These are phyloP conservation scores for Parascedosporium putredinis DNA, from an alignment of 2,329 filamentous ascomycete species.

Conservation along the genomic window DNA sequence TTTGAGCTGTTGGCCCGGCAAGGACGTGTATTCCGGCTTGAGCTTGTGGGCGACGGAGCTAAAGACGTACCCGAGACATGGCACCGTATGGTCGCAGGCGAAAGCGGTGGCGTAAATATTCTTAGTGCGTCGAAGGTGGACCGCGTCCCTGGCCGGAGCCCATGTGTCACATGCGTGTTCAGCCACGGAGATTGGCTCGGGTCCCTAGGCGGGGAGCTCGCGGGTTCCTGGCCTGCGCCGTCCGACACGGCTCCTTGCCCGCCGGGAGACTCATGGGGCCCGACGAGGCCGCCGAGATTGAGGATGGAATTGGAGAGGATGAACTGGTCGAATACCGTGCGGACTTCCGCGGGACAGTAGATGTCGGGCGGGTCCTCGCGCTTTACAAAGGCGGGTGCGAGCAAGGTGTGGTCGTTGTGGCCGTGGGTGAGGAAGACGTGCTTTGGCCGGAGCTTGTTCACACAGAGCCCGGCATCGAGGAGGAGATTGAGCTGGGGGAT, in stretches of 20 bases:
- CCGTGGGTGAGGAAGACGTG: conserved; percentile 41
- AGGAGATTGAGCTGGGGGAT: conserved; percentile 38
- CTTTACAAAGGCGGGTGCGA: conserved; percentile 31
- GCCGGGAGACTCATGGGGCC: conserved; percentile 4
- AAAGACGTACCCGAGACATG: conserved; percentile 38
- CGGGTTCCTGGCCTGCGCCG: conserved; percentile 9
- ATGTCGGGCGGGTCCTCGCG: conserved; percentile 34
- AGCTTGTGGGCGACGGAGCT: conserved; percentile 26
- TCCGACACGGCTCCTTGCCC: conserved; percentile 15
- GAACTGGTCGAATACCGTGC: conserved; percentile 27
- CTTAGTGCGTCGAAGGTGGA: conserved; percentile 24
- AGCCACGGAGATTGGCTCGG: conserved; percentile 15
- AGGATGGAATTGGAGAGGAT: conserved; percentile 29
- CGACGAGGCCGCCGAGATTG: conserved; percentile 28
- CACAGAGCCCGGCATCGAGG: conserved; percentile 35
- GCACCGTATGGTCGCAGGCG: conserved; percentile 34
- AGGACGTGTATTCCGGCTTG: conserved; percentile 24
- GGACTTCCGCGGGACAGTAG: conserved; percentile 31
- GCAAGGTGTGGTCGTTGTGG: conserved; percentile 35
- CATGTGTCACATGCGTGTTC: conserved; percentile 29
- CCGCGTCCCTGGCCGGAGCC: conserved; percentile 24
- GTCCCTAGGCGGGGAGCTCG: conserved; percentile 8
- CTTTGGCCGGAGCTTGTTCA: conserved; percentile 34
- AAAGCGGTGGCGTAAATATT: conserved; percentile 31
- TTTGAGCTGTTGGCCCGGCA: conserved; percentile 26